A percentile compares a stretch with the other conserved stretches of the same genome.
Conservation (phyloP, 192 early-diverging fungal genomes). For the Entomortierella parvispora region DNA sequence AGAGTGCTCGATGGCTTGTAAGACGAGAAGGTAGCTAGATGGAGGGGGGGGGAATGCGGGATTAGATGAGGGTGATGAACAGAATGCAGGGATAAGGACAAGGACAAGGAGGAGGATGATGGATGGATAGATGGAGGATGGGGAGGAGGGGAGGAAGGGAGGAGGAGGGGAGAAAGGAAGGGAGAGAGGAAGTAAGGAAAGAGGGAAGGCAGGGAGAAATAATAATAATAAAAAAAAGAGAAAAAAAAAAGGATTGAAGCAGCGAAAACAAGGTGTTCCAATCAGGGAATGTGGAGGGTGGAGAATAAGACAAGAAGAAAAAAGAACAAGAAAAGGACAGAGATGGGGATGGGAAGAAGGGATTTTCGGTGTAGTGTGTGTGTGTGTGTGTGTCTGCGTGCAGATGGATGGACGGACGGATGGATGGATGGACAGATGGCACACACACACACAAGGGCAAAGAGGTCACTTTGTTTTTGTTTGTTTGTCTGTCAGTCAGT, state of each 20-base stretch:
- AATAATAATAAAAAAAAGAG: not conserved
- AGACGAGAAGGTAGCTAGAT: not conserved
- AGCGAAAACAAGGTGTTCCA: not conserved
- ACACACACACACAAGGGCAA: no score
- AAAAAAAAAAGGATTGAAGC: not conserved
- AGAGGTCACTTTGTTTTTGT: no score
- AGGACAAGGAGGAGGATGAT: not conserved
- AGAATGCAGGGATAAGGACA: not conserved
- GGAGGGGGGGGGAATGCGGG: not conserved
- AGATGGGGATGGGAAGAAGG: no score
- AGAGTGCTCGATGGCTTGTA: slow-evolving; percentile 11
- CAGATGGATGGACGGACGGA: no score
- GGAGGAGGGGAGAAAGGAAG: not conserved
- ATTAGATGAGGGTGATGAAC: not conserved
- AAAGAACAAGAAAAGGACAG: no score
- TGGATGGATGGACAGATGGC: no score
- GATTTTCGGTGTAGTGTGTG: no score
- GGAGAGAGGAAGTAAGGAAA: not conserved
- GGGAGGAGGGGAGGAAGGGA: not conserved
- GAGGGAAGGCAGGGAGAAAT: not conserved
- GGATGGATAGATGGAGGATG: not conserved
- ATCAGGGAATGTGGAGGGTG: not conserved
- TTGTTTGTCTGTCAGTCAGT: no score
- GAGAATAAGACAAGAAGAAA: not conserved
- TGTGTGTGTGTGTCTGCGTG: no score